Evolutionary conservation across 768 basidiomycete species (phyloP), one percentile per base, ranked within the genome.

Genomic region (Amylocystis lapponica): DNA sequence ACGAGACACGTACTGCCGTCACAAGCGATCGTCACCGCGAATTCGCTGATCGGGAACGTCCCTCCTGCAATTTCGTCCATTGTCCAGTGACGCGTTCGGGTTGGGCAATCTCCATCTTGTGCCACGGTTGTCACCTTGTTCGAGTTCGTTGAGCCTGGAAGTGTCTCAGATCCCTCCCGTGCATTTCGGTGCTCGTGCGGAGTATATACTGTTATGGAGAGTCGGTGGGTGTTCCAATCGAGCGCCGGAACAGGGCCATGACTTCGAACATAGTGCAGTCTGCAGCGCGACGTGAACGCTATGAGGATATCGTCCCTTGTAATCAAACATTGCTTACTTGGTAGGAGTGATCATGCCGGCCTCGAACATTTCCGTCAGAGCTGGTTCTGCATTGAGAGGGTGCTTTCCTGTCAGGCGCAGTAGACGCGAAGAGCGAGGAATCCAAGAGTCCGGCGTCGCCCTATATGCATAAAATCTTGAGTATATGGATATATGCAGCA

Each of bases 301-400:
- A 27, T 14, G 38, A 26, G 26, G 8, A 12, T n/a, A 16, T 26
- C 10, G 23, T 6, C 12, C 13, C 13, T 20, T 14, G 13, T 21
- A 32, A 1, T 21, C 23, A 7, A 8, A 16, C 4, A 5, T 36
- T 6, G 39, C 40, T 3, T 17, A 55, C 54, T 55, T 55, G 1
- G 54, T 55, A 2, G 54, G 54, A 0, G 54, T 55, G 25, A 52
- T 41, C 43, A 55, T 41, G 2, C 54, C 54, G 3, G 48, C 54
- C 1, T 46, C 48, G 31, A 39, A 52, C n/a, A 55, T 35, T 16
- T 37, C 32, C 14, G 19, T 20, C 21, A 50, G 43, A 27, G 41
- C 19, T 12, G 48, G 16, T 29, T 55, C 54, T 2, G 50, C 54
- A 36, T 55, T 55, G 11, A 55, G n/a, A 2, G 54, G 54, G 30